These are phyloP conservation scores for Blastocystis sp. DNA, from an alignment of 352 stramenopile genomes.

Conservation along the genomic window DNA sequence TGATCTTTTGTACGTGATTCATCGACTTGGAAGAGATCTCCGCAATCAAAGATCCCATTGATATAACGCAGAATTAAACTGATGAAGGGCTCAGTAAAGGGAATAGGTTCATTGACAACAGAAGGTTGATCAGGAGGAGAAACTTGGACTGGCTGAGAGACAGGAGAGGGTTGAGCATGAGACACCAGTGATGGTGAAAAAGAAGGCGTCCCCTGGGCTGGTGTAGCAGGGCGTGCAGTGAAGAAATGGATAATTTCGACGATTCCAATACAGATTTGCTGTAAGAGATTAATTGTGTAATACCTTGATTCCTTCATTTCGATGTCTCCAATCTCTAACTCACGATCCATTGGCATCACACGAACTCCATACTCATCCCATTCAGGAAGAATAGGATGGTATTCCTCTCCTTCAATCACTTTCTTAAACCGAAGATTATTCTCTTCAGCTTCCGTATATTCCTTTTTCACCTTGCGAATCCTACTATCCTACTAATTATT, in stretches of 20 bases:
- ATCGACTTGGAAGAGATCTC: conserved; percentile 34
- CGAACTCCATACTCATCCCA: conserved; percentile 35
- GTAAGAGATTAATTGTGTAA: neutral
- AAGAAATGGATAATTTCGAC: conserved; percentile 19
- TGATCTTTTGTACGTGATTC: neutral
- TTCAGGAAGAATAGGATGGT: neutral
- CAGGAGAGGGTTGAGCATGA: neutral
- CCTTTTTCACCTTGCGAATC: conserved; percentile 19
- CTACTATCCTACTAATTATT: neutral
- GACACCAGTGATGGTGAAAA: neutral
- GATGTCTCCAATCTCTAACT: conserved; percentile 27
- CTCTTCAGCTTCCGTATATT: neutral
- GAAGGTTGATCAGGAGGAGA: neutral
- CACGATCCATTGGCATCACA: neutral
- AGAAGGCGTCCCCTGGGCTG: neutral
- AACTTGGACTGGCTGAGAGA: neutral
- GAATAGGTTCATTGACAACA: neutral
- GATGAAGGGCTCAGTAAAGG: neutral
- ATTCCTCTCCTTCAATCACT: neutral
- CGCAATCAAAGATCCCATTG: conserved; percentile 29
- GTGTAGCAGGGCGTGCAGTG: neutral
- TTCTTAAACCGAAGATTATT: neutral
- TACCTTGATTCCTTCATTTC: conserved; percentile 53
- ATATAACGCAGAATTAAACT: conserved; percentile 36
- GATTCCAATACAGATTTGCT: conserved; percentile 28